phyloP scores from a whole-genome alignment of 345 rosid species.

The Populus davidiana region DNA sequence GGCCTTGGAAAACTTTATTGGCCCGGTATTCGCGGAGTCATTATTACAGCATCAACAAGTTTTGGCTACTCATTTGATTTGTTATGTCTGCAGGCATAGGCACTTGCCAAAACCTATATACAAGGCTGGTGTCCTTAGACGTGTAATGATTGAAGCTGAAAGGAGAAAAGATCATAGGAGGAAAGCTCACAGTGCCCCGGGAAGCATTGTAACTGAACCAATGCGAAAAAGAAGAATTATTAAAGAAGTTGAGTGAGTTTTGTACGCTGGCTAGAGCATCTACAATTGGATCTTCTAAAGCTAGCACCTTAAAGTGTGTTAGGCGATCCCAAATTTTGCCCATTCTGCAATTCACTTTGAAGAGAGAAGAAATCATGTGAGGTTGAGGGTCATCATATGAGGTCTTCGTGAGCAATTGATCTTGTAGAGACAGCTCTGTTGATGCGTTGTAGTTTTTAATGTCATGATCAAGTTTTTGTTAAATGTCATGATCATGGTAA shows the following conservation, averaged over 20 bases:
- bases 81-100: conserved; percentile 63
- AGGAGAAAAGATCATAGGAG: conserved; percentile 74
- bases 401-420: too few relatives aligned
- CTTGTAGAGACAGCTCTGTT: background rate
- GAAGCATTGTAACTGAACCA: conserved; percentile 50
- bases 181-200: conserved; percentile 90
- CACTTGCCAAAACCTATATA: conserved; percentile 84
- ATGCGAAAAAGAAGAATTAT: conserved; percentile 70
- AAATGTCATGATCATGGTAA: background rate
- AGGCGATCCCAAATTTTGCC: background rate
- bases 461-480: background rate
- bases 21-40: background rate
- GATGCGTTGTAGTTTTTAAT: background rate
- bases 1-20: background rate
- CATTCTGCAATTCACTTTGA: background rate
- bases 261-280: background rate
- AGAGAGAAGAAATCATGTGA: background rate
- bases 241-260: conserved; percentile 64
- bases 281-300: background rate
- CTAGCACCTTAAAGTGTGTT: background rate
- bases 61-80: background rate
- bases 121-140: conserved; percentile 50
- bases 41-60: background rate
- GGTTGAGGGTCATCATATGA: background rate
- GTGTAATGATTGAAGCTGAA: conserved; percentile 56